Base-by-base conservation (phyloP, 805 yeast genomes). In the Candida anglica region DNA sequence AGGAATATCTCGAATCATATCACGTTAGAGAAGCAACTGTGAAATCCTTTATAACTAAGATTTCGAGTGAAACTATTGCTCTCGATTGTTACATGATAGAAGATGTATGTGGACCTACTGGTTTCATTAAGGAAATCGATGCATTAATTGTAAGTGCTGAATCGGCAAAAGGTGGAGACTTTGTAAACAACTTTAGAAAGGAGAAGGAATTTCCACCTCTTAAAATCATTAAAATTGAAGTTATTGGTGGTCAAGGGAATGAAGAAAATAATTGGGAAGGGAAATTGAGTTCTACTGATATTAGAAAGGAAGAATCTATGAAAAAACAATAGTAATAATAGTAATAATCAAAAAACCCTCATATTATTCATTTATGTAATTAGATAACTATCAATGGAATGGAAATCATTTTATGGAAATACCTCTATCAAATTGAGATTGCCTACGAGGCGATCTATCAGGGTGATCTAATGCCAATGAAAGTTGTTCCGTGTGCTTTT, bases 51-150 rank as follows among this genome's bases (percentile, higher is more conserved):
- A 40, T 91, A 4, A 43, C 48, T 1, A 39, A 43, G 9, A 40
- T 44, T 23, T 46, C 63, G 18, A 48, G 78, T 8, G 66, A 67
- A 27, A 79, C 86, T 3, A 50, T 81, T 5, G 36, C 41, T 0
- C 60, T 77, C 8, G 29, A 26, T 8, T 16, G 9, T 18, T 73
- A 71, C 32, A 77, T 81, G 42, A 79, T 93, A 29, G 72, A 79
- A 39, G 98, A 93, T 53, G 73, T 89, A 0, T 88, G 94, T 59
- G 99, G 99, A 0, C 98, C 98, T 3, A 88, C 98, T 0, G 95
- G 87, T 0, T 69, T 73, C 9, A 69, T 83, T 2, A 68, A 70
- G 10, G 80, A 78, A 31, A 86, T 93, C 25, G 85, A 89, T 44
- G 82, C 88, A 0, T 67, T 93, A 26, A 79, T 91, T 0, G 77